A percentile compares a stretch with the other conserved stretches of the same genome.
These are phyloP conservation scores for Tylopilus vinaceipallidus DNA, from an alignment of 768 basidiomycete species.

Conservation along the genomic window DNA sequence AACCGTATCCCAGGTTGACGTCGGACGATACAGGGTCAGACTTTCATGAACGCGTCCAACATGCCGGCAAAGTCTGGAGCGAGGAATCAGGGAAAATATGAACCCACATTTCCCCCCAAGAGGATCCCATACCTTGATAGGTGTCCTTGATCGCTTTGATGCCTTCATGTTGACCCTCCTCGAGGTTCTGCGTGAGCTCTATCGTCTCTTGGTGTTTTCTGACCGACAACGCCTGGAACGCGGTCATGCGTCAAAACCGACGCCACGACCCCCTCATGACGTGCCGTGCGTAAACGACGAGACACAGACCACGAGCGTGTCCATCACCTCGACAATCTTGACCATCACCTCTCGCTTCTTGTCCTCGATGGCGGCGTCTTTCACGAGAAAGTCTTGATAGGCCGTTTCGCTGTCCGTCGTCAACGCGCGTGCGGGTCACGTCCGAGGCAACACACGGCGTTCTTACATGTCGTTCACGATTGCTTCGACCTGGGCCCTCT, in stretches of 20 bases:
- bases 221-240: slow-evolving; percentile 24
- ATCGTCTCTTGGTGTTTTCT: slow-evolving; percentile 28
- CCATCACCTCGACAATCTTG: slow-evolving; percentile 24
- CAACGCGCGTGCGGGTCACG: background rate
- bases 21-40: slow-evolving; percentile 1
- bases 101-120: too few species aligned
- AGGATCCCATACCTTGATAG: slow-evolving; percentile 18
- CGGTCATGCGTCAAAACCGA: background rate
- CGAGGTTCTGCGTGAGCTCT: slow-evolving; percentile 19
- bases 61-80: slow-evolving; percentile 18
- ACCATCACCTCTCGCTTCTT: slow-evolving; percentile 26
- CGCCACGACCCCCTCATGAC: background rate
- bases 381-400: slow-evolving; percentile 27
- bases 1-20: background rate
- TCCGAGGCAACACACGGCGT: slow-evolving; percentile 6
- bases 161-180: slow-evolving; percentile 24
- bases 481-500: slow-evolving; percentile 15
- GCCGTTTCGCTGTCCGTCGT: slow-evolving; percentile 17
- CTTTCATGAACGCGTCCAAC: slow-evolving; percentile 22
- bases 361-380: slow-evolving; percentile 26
- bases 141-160: slow-evolving; percentile 20
- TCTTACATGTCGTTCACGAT: slow-evolving; percentile 28
- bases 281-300: background rate
- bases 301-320: slow-evolving; percentile 25
- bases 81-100: background rate